Conservation (phyloP, 805 yeast genomes). For the Cyberlindnera galapagoensis region DNA sequence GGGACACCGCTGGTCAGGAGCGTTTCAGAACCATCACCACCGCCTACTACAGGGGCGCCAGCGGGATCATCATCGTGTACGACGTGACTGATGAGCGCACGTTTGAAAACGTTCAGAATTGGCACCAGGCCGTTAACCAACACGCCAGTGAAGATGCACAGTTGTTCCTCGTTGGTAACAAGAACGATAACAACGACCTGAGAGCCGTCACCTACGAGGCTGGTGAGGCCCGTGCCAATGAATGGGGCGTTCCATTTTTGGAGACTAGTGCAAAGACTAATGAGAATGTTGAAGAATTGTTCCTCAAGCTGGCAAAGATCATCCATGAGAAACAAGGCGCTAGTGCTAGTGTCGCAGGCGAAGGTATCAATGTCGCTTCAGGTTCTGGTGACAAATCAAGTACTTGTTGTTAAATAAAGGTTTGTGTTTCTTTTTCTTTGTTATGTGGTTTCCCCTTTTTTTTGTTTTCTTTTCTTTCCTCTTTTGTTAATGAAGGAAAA, state of each 20-base stretch:
- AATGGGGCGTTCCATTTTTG: constrained; percentile 81
- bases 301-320: constrained; percentile 79
- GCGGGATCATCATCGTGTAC: constrained; percentile 79
- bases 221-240: constrained; percentile 83
- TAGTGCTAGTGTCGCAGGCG: constrained; percentile 24
- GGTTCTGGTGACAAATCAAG: constrained; percentile 3
- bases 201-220: constrained; percentile 86
- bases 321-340: constrained; percentile 71
- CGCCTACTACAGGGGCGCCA: constrained; percentile 87
- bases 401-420: constrained; percentile 16
- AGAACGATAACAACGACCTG: constrained; percentile 82
- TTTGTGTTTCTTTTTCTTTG: constrained; percentile 2
- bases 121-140: constrained; percentile 94
- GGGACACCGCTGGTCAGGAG: constrained; percentile 99
- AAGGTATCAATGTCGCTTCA: constrained; percentile 21
- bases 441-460: constrained; percentile 1
- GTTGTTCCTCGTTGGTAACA: constrained; percentile 90
- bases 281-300: constrained; percentile 85
- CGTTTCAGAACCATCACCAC: constrained; percentile 90
- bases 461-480: constrained; percentile 1
- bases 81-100: constrained; percentile 88
- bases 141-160: constrained; percentile 97
- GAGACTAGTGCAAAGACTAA: constrained; percentile 97
- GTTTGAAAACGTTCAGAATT: constrained; percentile 84
- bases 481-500: no score